Percentiles rank a stretch among this genome's conserved stretches.
Evolutionary conservation across 768 basidiomycete genomes (phyloP).

Genomic region (Suillus variegatus): DNA sequence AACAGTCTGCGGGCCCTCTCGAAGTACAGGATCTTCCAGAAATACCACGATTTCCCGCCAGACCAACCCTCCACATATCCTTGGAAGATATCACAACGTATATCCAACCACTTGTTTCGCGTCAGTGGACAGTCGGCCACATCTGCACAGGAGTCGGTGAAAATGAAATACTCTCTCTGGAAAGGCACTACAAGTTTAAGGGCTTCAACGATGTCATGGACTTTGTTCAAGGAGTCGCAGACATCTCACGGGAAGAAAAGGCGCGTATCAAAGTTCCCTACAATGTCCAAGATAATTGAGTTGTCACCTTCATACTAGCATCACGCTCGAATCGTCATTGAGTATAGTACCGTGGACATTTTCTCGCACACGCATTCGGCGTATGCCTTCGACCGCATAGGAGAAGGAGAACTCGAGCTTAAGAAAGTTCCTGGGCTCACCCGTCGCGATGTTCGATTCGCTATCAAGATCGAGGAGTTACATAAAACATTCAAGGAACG

Average conservation of each 20-base stretch:
- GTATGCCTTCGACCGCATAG: conserved; percentile 11
- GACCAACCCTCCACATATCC: conserved; percentile 37
- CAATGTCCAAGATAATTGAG: conserved; percentile 1
- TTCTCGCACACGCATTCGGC: conserved; percentile 31
- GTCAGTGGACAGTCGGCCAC: conserved; percentile 28
- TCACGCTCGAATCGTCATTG: conserved; percentile 31
- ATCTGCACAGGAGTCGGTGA: conserved; percentile 12
- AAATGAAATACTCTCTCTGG: conserved; percentile 21
- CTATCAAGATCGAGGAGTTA: conserved; percentile 41
- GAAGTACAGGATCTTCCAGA: conserved; percentile 20
- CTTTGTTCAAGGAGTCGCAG: conserved; percentile 30
- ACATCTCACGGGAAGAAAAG: conserved; percentile 31
- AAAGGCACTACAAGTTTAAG: conserved; percentile 32
- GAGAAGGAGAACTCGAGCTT: conserved; percentile 14
- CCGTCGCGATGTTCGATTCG: conserved; percentile 51
- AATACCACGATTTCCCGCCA: conserved; percentile 29
- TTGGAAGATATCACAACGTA: conserved; percentile 33
- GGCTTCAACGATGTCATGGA: conserved; percentile 23
- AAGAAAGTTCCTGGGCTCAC: conserved; percentile 45
- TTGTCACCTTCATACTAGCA: conserved; percentile 20
- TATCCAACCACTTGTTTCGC: conserved; percentile 38
- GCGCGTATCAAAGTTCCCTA: conserved; percentile 21
- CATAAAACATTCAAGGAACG: conserved; percentile 26
- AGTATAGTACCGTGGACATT: conserved; percentile 25
- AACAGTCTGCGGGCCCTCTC: neutral